Evolutionary conservation across 2,329 filamentous ascomycete species (phyloP), one percentile per base, ranked within the genome.

Genomic region (Xenosphaeropsis pyriputrescens): DNA sequence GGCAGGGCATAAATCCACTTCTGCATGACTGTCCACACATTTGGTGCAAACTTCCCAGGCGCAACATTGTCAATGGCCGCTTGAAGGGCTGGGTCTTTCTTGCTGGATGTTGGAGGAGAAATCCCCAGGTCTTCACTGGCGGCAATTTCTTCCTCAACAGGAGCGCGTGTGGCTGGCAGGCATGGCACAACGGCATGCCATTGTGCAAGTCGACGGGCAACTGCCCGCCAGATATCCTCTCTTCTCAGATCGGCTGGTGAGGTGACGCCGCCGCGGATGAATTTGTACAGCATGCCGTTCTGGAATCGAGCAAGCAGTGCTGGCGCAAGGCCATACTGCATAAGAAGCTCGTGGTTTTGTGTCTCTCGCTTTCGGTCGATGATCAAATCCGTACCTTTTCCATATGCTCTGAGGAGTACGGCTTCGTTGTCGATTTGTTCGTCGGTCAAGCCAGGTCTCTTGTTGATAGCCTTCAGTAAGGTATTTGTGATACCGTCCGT

Each of bases 401-500:
- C 91, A 60, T 95, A 98, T 44, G 91, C 91, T 49, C 91, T 77
- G 52, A 98, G 72, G 45, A 98, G 68, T 47, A 96, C 75, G 26
- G 91, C 83, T 47, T 93, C 84, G 43, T 72, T 70, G 59, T 96
- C 88, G 47, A 89, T 70, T 50, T 86, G 72, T 38, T 86, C 75
- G 50, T 81, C 72, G 36, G 83, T 79, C 47, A 80, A 66, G 36
- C 82, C 84, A 12, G 74, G 67, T 40, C 67, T 67, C 47, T 67
- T 72, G 56, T 85, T 84, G 53, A 82, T 62, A n/a, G 79, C 77
- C 57, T 88, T 88, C 45, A 86, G 67, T 35, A 89, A 65, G 36
- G 88, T 96, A 62, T 98, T 98, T 47, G 91, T 98, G 62, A 96
- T 98, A 54, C 91, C 91, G 53, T 98, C 91, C 30, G 86, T 98